Conservation (phyloP, 345 rosid species). For the Triadica sebifera region DNA sequence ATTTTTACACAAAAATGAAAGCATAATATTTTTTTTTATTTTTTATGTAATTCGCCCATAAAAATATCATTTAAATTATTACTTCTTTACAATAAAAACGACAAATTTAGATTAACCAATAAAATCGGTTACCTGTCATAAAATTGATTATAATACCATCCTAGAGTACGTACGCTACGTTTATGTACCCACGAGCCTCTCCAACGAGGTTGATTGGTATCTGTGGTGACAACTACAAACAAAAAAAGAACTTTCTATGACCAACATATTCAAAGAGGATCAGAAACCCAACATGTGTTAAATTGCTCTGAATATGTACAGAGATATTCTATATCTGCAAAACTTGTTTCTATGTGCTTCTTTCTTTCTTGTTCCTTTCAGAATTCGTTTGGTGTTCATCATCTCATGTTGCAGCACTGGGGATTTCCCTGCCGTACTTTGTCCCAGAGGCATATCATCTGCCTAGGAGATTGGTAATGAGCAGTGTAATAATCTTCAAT, state of each 20-base stretch:
- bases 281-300: neutral
- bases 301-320: constrained; percentile 20
- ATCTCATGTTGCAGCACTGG: constrained; percentile 88
- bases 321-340: constrained; percentile 3
- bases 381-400: neutral
- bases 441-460: constrained; percentile 93
- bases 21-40: too few species aligned
- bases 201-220: neutral
- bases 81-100: too few species aligned
- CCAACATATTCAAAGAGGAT: neutral
- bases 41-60: too few species aligned
- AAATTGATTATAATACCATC: too few species aligned
- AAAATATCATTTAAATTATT: too few species aligned
- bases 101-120: too few species aligned
- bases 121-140: too few species aligned
- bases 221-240: neutral
- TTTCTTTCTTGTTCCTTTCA: neutral
- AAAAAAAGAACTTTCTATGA: too few species aligned
- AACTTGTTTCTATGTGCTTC: neutral
- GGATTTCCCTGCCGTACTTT: constrained; percentile 57
- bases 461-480: constrained; percentile 96
- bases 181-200: too few species aligned
- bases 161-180: too few species aligned
- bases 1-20: too few species aligned
- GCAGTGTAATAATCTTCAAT: constrained; percentile 75